phyloP scores from a whole-genome alignment of 2,329 filamentous ascomycete species.

The Lomentospora prolificans region DNA sequence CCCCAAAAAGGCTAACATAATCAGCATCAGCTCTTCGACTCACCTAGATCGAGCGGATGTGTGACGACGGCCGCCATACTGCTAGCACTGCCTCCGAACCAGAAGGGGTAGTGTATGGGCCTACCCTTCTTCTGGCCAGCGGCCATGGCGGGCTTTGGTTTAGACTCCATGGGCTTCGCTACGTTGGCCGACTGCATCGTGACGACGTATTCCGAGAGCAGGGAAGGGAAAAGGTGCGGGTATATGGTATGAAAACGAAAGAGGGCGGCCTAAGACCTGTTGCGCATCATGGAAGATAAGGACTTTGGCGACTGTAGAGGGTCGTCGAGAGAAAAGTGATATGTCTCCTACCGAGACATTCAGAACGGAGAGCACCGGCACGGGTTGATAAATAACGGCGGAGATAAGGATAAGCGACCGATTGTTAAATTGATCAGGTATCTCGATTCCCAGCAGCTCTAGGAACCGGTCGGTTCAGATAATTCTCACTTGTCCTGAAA shows the following conservation, averaged over 20 bases:
- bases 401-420: neutral
- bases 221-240: neutral
- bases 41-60: slow-evolving; percentile 86
- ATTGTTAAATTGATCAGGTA: neutral
- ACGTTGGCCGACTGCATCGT: slow-evolving; percentile 12
- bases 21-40: slow-evolving; percentile 22
- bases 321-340: neutral
- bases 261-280: neutral
- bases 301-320: neutral
- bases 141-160: slow-evolving; percentile 18
- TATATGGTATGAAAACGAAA: neutral
- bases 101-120: slow-evolving; percentile 62
- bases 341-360: neutral
- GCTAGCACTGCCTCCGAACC: slow-evolving; percentile 94
- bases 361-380: neutral
- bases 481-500: neutral
- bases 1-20: neutral
- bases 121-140: slow-evolving; percentile 24
- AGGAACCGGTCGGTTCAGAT: neutral
- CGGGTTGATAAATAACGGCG: neutral
- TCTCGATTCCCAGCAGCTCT: neutral
- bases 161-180: slow-evolving; percentile 11
- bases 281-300: neutral
- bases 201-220: neutral
- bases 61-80: slow-evolving; percentile 87